These are phyloP conservation scores for Beauveria sp. DNA, from an alignment of 2,329 filamentous ascomycete species.

Conservation along the genomic window DNA sequence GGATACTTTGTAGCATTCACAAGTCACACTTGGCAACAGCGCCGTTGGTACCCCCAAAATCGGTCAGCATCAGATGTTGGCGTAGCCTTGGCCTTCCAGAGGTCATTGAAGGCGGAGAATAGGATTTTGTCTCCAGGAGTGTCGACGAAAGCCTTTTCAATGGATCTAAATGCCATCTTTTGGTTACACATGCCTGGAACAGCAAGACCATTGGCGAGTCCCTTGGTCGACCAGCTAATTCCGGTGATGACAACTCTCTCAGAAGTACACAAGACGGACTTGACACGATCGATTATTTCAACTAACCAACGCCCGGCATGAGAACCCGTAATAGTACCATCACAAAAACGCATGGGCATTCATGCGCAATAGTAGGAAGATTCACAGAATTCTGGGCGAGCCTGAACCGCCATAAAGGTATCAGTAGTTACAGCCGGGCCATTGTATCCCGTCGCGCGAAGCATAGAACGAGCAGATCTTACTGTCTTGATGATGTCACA, in stretches of 20 bases:
- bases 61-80: slow-evolving; percentile 64
- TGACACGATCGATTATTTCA: slow-evolving; percentile 41
- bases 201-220: slow-evolving; percentile 57
- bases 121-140: slow-evolving; percentile 52
- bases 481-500: slow-evolving; percentile 51
- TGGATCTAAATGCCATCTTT: slow-evolving; percentile 53
- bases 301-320: slow-evolving; percentile 61
- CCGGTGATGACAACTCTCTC: slow-evolving; percentile 71
- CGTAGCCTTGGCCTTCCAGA: slow-evolving; percentile 63
- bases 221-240: slow-evolving; percentile 74
- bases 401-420: slow-evolving; percentile 61
- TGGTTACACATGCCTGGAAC: slow-evolving; percentile 64
- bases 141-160: slow-evolving; percentile 50
- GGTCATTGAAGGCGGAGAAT: slow-evolving; percentile 70
- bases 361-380: slow-evolving; percentile 68
- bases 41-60: slow-evolving; percentile 56
- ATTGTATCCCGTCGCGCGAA: slow-evolving; percentile 56
- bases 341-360: slow-evolving; percentile 82
- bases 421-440: slow-evolving; percentile 76
- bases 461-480: slow-evolving; percentile 43
- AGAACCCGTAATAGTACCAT: slow-evolving; percentile 50
- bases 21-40: slow-evolving; percentile 15
- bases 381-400: slow-evolving; percentile 62
- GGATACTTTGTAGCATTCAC: background rate
- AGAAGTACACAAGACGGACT: slow-evolving; percentile 31